Base-by-base conservation (phyloP, 2,329 filamentous ascomycete genomes). In the Myriosclerotinia curreyana region DNA sequence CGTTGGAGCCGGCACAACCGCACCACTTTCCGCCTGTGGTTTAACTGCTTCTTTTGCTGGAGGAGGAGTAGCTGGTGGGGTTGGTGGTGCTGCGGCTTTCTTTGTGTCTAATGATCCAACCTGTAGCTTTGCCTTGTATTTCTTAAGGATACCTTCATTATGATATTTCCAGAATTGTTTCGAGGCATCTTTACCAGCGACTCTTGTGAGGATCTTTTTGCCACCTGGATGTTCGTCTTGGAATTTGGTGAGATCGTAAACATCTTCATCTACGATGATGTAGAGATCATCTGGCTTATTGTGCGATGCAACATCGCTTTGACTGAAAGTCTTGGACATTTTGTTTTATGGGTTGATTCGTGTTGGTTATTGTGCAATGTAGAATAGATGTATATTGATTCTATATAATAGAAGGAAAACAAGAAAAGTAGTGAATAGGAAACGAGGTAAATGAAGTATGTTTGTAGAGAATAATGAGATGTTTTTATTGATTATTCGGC, bases 231-330 rank as follows among this genome's bases (percentile, higher is more conserved):
- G 90, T 69, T 93, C 89, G 66, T 93, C 88, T 76, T 91, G 89
- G 76, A 94, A 94, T 74, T 87, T 92, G 71, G 92, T 96, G 72
- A 98, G 76, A 75, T 99, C 94, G 78, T 96, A 98, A 70, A 98
- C 94, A 77, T 98, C 94, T 73, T 93, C 90, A 71, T 98, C 94
- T 70, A 98, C 87, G 69, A 96, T 86, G 74, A 98, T 91, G 86
- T 88, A 98, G 67, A 97, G 82, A 75, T 88, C 88, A 74, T 92
- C 86, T 53, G 88, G 78, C 80, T 94, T 96, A 83, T 92, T 96
- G 79, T 98, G 93, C 79, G 90, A 86, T 75, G 93, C 88, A 68
- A 99, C 94, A 76, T 97, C 93, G 80, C 84, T 84, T 69, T 87
- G 83, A 62, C 88, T 89, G 77, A 96, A 97, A 38, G 85, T 89